Base-by-base conservation (phyloP, 1,284 basidiomycete species). In the Fomitiporia mediterranea region DNA sequence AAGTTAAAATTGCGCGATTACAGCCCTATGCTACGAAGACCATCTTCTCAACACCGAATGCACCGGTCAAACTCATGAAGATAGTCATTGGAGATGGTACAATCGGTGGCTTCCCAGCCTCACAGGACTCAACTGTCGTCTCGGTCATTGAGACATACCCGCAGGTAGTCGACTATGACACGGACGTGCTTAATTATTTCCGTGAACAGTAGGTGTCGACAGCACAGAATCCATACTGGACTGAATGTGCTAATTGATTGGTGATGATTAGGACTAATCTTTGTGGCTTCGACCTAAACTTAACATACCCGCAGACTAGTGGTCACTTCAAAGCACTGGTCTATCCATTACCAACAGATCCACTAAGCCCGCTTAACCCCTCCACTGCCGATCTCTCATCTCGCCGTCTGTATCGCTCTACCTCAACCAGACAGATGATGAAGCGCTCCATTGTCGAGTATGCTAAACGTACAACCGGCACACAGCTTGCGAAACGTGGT, bases 71-170 rank as follows among this genome's bases (percentile, higher is more conserved):
- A 11, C 35, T 65, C 7, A 38, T 19, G 11, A 61, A 61, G 21
- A 59, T 63, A 28, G 58, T 52, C 4, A 65, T 64, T 39, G 61
- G 62, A 9, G 59, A 62, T 30, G 61, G 61, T 9, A 55, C 58
- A 13, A 44, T 59, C n/a, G 52, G 47, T 8, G 43, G 47, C 9
- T 49, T 40, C 21, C 35, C 50, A 6, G 51, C 37, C 15, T 35
- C 50, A 19, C 55, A 56, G 49, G 48, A 56, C 19, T 15, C 46
- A 21, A 5, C 46, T 39, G 49, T 51, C 25, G 49, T 56, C 21
- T 43, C 55, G 13, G 15, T 60, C 25, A 17, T 60, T 2, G 55
- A 60, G 25, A 60, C 59, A 9, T 60, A 57, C 35, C 59, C 59
- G 13, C 61, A 62, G 38, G 35, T 62, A 28, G 51, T 62, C 25